phyloP scores from a whole-genome alignment of 176 grass and related monocot genomes.

The Thinopyrum elongatum region DNA sequence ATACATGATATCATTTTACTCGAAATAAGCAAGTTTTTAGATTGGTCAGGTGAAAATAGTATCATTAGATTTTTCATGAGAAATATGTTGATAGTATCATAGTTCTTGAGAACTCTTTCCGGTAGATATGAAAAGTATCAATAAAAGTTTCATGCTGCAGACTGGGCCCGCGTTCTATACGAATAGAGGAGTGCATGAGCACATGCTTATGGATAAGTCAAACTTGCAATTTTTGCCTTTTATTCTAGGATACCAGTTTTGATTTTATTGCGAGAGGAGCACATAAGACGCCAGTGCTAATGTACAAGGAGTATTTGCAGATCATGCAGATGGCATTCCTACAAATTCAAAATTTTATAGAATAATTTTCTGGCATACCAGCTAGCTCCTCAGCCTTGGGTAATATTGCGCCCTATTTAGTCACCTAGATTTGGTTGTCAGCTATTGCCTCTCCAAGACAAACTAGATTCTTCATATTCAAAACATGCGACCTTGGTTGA shows the following conservation, averaged over 20 bases:
- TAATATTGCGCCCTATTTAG: background rate
- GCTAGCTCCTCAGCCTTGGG: background rate
- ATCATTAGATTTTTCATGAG: too few relatives aligned
- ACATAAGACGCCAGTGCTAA: background rate
- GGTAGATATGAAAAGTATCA: background rate
- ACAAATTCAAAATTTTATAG: background rate
- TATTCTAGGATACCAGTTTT: background rate
- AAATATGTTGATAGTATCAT: background rate
- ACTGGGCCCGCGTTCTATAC: too few relatives aligned
- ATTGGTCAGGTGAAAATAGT: background rate
- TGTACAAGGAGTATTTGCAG: background rate
- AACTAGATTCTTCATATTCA: background rate
- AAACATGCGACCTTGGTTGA: background rate
- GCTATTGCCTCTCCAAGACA: background rate
- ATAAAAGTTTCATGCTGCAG: background rate
- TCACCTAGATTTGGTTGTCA: background rate
- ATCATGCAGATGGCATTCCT: background rate
- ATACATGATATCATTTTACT: background rate
- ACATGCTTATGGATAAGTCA: background rate
- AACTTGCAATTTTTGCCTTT: background rate
- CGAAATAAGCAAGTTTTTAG: background rate
- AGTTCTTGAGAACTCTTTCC: background rate
- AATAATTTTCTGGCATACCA: background rate
- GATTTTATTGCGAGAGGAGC: background rate
- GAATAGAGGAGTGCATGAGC: background rate